A percentile compares a stretch with the other conserved stretches of the same genome.
Conservation (phyloP, 345 rosid species). For the Populus tremula region DNA sequence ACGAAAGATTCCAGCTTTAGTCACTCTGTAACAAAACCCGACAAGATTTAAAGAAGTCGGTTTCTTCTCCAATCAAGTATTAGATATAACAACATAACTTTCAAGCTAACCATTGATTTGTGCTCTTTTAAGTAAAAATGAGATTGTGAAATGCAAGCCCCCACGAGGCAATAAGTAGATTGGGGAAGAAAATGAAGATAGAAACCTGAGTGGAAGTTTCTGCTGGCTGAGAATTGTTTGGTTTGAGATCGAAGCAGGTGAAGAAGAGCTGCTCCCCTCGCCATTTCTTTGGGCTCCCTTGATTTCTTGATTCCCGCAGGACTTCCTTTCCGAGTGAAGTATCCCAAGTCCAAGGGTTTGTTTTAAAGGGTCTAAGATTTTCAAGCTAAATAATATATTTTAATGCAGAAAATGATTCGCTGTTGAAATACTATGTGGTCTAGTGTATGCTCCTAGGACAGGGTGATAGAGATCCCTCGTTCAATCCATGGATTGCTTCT, state of each 20-base stretch:
- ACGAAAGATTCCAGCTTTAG: background rate
- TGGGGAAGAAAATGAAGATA: background rate
- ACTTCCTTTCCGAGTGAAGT: background rate
- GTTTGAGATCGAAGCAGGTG: constrained; percentile 63
- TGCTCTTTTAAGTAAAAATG: background rate
- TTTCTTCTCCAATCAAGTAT: background rate
- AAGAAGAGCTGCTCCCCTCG: constrained; percentile 57
- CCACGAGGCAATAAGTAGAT: background rate
- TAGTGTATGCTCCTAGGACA: no score
- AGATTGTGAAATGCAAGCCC: background rate
- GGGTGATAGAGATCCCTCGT: no score
- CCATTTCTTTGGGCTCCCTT: constrained; percentile 35
- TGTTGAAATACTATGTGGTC: no score
- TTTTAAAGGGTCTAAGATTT: background rate
- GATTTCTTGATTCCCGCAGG: background rate
- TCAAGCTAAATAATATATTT: background rate
- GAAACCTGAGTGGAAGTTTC: constrained; percentile 46
- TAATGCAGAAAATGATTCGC: no score
- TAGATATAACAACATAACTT: constrained; percentile 26
- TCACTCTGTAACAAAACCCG: background rate
- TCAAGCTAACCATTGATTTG: background rate
- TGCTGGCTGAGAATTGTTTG: constrained; percentile 39
- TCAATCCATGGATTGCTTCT: no score
- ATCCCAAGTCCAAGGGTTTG: background rate
- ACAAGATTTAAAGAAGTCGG: background rate